phyloP scores from a whole-genome alignment of 306 rosid species.

The Chamaecrista fasciculata region DNA sequence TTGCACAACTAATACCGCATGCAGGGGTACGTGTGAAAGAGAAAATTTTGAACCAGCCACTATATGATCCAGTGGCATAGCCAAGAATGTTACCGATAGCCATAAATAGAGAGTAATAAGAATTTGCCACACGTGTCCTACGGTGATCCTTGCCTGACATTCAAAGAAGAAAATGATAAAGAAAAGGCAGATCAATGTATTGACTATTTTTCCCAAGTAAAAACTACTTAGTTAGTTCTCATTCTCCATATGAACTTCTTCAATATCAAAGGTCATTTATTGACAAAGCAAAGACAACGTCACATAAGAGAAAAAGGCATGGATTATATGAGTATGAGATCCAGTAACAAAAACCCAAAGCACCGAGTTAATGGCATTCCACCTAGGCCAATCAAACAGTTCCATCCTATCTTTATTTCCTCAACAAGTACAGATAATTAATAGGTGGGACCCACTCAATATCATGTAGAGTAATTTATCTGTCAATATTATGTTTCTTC shows the following conservation, averaged over 20 bases:
- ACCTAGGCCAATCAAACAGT: not conserved
- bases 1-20: conserved; percentile 80
- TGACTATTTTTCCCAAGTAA: not conserved
- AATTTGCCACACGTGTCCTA: conserved; percentile 93
- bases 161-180: conserved; percentile 27
- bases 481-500: not conserved
- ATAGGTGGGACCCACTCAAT: not conserved
- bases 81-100: conserved; percentile 95
- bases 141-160: conserved; percentile 80
- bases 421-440: not conserved
- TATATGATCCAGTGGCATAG: conserved; percentile 79
- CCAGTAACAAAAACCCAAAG: not conserved
- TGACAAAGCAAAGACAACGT: conserved; percentile 2
- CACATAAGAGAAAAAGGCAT: not conserved
- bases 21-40: conserved; percentile 65
- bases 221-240: not conserved
- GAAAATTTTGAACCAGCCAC: conserved; percentile 83
- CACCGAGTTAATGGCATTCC: not conserved
- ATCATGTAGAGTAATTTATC: not conserved
- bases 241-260: not conserved
- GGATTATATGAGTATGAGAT: not conserved
- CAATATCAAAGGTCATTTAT: not conserved
- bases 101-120: conserved; percentile 90
- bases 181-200: conserved; percentile 1
- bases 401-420: not conserved